Conservation (phyloP, 2,329 filamentous ascomycete species). For the Paradendryphiella salina region DNA sequence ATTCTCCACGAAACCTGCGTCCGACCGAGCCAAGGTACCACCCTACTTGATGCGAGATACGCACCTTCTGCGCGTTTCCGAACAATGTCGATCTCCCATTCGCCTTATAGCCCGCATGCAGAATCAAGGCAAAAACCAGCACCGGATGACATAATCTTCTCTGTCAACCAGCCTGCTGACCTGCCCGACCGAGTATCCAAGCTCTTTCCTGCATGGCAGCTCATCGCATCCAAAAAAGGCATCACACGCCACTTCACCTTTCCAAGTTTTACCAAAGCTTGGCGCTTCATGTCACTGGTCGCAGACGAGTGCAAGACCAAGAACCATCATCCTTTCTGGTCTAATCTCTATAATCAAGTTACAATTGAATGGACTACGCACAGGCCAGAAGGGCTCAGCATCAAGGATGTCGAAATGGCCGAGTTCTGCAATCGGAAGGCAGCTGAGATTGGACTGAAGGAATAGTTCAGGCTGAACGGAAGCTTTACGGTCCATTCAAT, state of each 20-base stretch:
- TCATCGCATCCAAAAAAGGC: slow-evolving; percentile 30
- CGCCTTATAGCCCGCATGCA: slow-evolving; percentile 1
- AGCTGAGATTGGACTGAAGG: slow-evolving; percentile 32
- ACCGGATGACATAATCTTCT: slow-evolving; percentile 30
- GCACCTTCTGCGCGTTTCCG: slow-evolving; percentile 11
- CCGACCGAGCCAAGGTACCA: neutral
- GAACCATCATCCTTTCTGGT: slow-evolving; percentile 42
- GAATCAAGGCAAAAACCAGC: neutral
- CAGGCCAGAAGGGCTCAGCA: slow-evolving; percentile 38
- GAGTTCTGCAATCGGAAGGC: slow-evolving; percentile 42
- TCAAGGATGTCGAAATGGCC: slow-evolving; percentile 45
- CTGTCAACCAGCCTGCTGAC: slow-evolving; percentile 33
- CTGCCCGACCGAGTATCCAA: slow-evolving; percentile 29
- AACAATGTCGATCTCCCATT: slow-evolving; percentile 6
- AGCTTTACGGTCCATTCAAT: neutral
- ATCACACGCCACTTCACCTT: slow-evolving; percentile 37
- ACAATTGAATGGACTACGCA: slow-evolving; percentile 46
- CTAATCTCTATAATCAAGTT: slow-evolving; percentile 41
- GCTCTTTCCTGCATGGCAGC: slow-evolving; percentile 32
- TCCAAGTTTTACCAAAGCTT: slow-evolving; percentile 37
- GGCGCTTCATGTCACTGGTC: slow-evolving; percentile 40
- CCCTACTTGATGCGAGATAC: neutral
- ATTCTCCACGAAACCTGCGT: neutral
- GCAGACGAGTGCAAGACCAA: slow-evolving; percentile 42
- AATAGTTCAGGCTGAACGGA: neutral